Evolutionary conservation across 345 rosid species (phyloP), one percentile per base, ranked within the genome.

Genomic region (Eucalyptus polybractea): DNA sequence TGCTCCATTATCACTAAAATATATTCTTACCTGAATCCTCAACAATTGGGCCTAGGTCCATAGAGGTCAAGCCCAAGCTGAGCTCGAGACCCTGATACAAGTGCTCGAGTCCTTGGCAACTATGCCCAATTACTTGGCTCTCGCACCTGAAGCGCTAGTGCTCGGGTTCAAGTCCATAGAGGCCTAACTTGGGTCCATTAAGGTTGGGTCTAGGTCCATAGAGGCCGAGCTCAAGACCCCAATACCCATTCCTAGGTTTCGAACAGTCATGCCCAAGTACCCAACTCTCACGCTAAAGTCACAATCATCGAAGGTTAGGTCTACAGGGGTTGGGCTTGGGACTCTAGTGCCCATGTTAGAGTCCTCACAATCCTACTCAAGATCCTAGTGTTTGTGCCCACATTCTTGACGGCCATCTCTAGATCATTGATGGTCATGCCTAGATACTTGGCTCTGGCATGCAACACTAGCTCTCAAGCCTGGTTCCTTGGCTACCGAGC

Each of bases 81-180:
- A 69, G 42, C 44, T 3, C 0, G 12, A 17, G 21, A 33, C 4
- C 24, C 0, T 7, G 2, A 65, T 65, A 65, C 24, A 2, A 8
- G 5, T 33, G 24, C 44, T 31, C 1, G 3, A 3, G 80, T 69
- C 12, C 12, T 16, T 69, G 24, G 24, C 6, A 10, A 21, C 80
- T 31, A 17, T 7, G 13, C 80, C 5, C 13, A 0, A 72, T 33
- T 33, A 17, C 40, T 1, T 31, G 6, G 22, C 22, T 67, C 22
- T 31, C 2, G 11, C 6, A 0, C 80, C 1, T 0, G 6, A n/a
- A 37, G 33, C 1, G 4, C 37, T 15, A 33, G 40, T 16, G 10
- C 24, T 10, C 17, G 25, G 81, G 44, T 22, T 72, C 1, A 1
- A 42, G 25, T 72, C 44, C 42, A 33, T 72, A 5, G 13, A 72